Conservation (phyloP, 371 early-diverging fungal species). For the Mucor sp. region DNA sequence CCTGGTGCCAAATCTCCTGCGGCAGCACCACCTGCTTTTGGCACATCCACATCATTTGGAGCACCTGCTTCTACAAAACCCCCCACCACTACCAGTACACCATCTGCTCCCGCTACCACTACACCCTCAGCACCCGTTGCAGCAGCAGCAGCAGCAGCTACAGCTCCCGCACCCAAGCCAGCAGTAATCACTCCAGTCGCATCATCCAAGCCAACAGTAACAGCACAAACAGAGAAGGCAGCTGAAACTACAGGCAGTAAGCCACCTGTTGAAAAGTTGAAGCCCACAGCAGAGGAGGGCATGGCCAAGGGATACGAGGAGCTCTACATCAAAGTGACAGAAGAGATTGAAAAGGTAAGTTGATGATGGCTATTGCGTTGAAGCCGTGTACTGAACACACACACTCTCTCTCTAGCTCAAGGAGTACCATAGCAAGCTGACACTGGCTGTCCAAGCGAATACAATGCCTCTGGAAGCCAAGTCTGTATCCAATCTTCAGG, state of each 20-base stretch:
- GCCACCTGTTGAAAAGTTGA: slow-evolving; percentile 8
- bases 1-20: slow-evolving; percentile 1
- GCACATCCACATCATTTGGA: slow-evolving; percentile 15
- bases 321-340: slow-evolving; percentile 20
- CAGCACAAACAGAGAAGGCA: neutral
- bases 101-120: slow-evolving; percentile 5
- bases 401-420: slow-evolving; percentile 4
- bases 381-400: neutral
- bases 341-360: slow-evolving; percentile 26
- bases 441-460: neutral
- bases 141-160: slow-evolving; percentile 3
- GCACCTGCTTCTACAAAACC: slow-evolving; percentile 8
- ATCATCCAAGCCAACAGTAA: neutral
- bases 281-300: slow-evolving; percentile 22
- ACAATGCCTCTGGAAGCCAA: neutral
- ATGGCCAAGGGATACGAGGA: slow-evolving; percentile 36
- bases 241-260: neutral
- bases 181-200: neutral
- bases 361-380: neutral
- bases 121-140: slow-evolving; percentile 11
- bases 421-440: slow-evolving; percentile 5
- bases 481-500: neutral
- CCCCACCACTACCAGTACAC: slow-evolving; percentile 9
- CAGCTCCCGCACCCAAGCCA: neutral
- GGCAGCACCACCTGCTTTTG: slow-evolving; percentile 17